Evolutionary conservation across 2,329 filamentous ascomycete species (phyloP), one percentile per base, ranked within the genome.

Genomic region (Pseudopithomyces chartarum): DNA sequence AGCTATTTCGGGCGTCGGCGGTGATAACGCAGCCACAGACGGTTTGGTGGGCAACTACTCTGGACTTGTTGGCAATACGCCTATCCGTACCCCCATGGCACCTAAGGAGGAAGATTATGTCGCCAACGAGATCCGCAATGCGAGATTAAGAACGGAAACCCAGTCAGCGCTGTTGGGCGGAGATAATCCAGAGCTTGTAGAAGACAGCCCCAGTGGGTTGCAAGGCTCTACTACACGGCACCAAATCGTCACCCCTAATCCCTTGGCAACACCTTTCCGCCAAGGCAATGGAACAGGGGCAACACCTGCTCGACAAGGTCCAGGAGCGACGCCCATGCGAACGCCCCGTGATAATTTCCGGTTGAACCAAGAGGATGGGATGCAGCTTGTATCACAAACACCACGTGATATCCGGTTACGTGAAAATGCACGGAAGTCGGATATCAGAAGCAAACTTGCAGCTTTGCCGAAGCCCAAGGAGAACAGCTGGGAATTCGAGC

Each of bases 91-190:
- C 4, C 95, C 95, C 3, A 88, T 89, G 75, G 95, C 93, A 3
- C 90, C 95, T 0, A 90, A 92, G 46, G 91, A 97, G 73, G 93
- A 99, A 73, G 95, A 99, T 69, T 89, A 92, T 63, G 95, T 99
- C 57, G 92, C 94, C 63, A 99, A 98, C 73, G 95, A 99, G 76
- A 94, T 98, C 60, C 87, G 89, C 56, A 98, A 99, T 73, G 97
- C 97, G 46, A 87, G 90, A 62, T 91, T 95, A 7, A 81, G 97
- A 49, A 98, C 92, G 0, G 90, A 96, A 71, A 98, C 94, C 0
- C 91, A 98, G 68, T 98, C 95, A 19, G 96, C 91, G 10, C 81
- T 99, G 8, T 82, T 99, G 0, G 95, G 95, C 59, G 95, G 94
- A 13, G 95, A 99, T 63, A 98, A 98, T 68, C 93, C 92, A 0